These are phyloP conservation scores for Lactarius psammicola DNA, from an alignment of 768 basidiomycete species.

Conservation along the genomic window DNA sequence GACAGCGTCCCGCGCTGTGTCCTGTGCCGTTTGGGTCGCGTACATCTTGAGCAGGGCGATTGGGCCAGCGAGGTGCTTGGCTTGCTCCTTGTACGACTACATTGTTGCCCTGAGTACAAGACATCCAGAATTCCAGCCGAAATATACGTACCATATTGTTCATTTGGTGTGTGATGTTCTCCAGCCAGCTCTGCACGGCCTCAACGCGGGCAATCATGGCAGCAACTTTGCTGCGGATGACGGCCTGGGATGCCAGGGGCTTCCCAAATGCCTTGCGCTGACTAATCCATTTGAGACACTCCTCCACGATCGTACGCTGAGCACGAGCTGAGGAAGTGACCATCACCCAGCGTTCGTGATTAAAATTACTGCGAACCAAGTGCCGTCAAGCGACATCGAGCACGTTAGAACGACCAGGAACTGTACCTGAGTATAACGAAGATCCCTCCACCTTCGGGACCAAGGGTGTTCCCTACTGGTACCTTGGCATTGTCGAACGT, in stretches of 20 bases:
- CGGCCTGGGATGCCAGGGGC: constrained; percentile 76
- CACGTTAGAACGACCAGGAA: neutral
- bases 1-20: constrained; percentile 80
- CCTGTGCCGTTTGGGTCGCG: constrained; percentile 70
- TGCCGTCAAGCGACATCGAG: neutral
- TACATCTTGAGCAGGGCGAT: constrained; percentile 82
- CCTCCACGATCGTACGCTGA: constrained; percentile 74
- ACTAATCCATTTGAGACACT: constrained; percentile 85
- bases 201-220: constrained; percentile 86
- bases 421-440: constrained; percentile 56
- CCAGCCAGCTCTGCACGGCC: constrained; percentile 81
- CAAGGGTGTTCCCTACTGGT: constrained; percentile 84
- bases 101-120: constrained; percentile 29
- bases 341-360: constrained; percentile 95
- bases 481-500: constrained; percentile 85
- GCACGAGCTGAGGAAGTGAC: constrained; percentile 61
- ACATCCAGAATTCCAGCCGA: constrained; percentile 14
- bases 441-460: constrained; percentile 71
- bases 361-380: constrained; percentile 69
- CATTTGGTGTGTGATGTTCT: constrained; percentile 87
- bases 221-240: constrained; percentile 86
- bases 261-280: constrained; percentile 94
- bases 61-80: constrained; percentile 69
- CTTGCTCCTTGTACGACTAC: constrained; percentile 69
- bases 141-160: constrained; percentile 61